Base-by-base conservation (phyloP, 2,329 filamentous ascomycete genomes). In the Aspergillus ochraceoroseus region DNA sequence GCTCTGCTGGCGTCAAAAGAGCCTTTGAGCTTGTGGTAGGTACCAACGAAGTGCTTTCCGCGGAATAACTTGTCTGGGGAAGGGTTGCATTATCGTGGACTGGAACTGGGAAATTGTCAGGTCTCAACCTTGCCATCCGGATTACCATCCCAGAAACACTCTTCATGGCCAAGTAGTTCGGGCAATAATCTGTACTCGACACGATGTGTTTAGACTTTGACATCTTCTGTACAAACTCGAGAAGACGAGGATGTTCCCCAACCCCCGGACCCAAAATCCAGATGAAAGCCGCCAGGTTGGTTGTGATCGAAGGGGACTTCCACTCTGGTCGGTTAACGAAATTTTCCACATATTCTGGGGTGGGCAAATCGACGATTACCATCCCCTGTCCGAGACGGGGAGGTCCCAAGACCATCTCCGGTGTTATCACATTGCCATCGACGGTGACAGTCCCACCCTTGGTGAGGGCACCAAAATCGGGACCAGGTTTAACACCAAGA, bases 331-430 rank as follows among this genome's bases (percentile, higher is more conserved):
- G 77, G 23, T 71, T 68, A 29, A 94, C 54, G 37, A 95, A 73
- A 4, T 75, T 65, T 8, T 82, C 77, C 17, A 96, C 68, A 55
- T 92, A 89, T 5, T 80, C 77, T 1, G 61, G 47, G 9, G 81
- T 76, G 1, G 87, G 86, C 5, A 98, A 63, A 52, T 96, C 89
- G 27, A 94, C 70, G 5, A 98, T 72, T 6, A 85, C 83, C 48
- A 95, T 73, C 2, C 87, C 89, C 40, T 73, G 77, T 7, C 88
- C 88, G 4, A 76, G 72, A 40, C 80, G 74, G 2, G 74, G 66
- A 7, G 80, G 70, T 1, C 76, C 87, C 36, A 98, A 58, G 1
- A 96, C 88, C 82, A 94, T 92, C 0, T 92, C 85, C 1, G 90
- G 83, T 0, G 83, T 92, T 19, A 98, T 77, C 0, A 74, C 75